Percentiles rank a stretch among this genome's conserved stretches.
Evolutionary conservation across 2,329 filamentous ascomycete genomes (phyloP).

Genomic region (Fusarium austroafricanum): DNA sequence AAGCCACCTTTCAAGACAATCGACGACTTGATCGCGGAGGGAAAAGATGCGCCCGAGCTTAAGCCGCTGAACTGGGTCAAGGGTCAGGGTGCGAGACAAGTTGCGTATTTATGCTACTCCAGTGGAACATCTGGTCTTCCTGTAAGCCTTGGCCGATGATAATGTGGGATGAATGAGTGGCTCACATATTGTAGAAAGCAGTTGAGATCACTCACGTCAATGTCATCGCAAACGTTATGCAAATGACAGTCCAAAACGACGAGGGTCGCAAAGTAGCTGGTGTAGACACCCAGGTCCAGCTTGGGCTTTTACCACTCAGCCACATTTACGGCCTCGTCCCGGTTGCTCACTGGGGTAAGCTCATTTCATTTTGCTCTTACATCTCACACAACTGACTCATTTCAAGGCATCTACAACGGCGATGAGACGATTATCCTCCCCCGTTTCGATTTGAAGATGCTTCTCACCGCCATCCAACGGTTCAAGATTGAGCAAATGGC

Average conservation of each 20-base stretch:
- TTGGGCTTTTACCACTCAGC: constrained; percentile 80
- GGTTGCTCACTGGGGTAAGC: constrained; percentile 59
- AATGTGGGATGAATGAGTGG: accelerated
- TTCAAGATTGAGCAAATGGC: constrained; percentile 76
- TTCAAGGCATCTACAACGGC: constrained; percentile 70
- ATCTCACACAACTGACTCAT: constrained; percentile 55
- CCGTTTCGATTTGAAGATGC: constrained; percentile 78
- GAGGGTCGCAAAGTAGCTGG: constrained; percentile 52
- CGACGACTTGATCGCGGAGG: constrained; percentile 72
- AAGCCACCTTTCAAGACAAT: constrained; percentile 70
- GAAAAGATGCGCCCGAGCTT: constrained; percentile 64
- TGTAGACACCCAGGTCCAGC: constrained; percentile 58
- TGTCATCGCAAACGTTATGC: constrained; percentile 80
- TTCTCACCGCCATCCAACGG: constrained; percentile 72
- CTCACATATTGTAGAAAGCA: constrained; percentile 69
- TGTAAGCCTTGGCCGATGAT: constrained; percentile 55
- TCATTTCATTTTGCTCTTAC: neutral
- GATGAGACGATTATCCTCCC: constrained; percentile 79
- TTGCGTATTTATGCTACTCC: constrained; percentile 83
- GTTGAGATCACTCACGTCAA: constrained; percentile 86
- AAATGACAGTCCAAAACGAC: constrained; percentile 63
- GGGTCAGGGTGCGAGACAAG: constrained; percentile 74
- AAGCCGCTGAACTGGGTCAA: constrained; percentile 69
- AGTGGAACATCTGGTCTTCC: constrained; percentile 84
- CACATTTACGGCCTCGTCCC: constrained; percentile 85